Evolutionary conservation across 2,329 filamentous ascomycete species (phyloP).

Genomic region (Nemania sp.): DNA sequence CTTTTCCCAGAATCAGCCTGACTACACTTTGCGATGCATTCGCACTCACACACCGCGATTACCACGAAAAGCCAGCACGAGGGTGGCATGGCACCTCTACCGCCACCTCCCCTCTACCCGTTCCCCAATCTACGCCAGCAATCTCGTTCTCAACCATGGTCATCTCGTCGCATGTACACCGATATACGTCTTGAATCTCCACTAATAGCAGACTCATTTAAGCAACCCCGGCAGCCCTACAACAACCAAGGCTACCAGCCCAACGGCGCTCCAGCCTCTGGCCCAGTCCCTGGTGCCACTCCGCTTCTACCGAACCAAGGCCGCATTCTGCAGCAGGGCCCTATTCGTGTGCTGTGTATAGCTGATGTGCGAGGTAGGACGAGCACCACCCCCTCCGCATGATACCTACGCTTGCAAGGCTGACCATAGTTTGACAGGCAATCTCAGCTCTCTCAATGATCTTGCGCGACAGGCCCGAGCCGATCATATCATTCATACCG

Average conservation of each 20-base stretch:
- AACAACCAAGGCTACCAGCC: constrained; percentile 62
- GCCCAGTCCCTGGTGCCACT: constrained; percentile 59
- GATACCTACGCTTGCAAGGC: constrained; percentile 4
- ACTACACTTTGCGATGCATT: constrained; percentile 11
- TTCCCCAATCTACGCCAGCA: not conserved
- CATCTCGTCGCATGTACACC: constrained; percentile 4
- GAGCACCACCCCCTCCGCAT: constrained; percentile 3
- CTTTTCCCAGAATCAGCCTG: not conserved
- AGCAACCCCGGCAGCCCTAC: constrained; percentile 46
- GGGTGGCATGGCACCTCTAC: not conserved
- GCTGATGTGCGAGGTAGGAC: constrained; percentile 70
- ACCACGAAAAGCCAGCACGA: not conserved
- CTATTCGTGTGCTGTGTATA: constrained; percentile 69
- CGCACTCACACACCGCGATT: not conserved
- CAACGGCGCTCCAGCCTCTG: constrained; percentile 60
- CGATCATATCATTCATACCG: constrained; percentile 97
- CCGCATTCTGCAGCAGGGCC: constrained; percentile 66
- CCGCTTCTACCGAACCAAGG: constrained; percentile 70
- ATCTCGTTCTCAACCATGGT: not conserved
- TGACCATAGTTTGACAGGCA: constrained; percentile 62
- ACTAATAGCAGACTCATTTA: constrained; percentile 26
- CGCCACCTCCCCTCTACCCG: not conserved
- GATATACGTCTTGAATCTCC: constrained; percentile 23
- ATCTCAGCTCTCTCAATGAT: constrained; percentile 92
- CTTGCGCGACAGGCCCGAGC: constrained; percentile 92